Base-by-base conservation (phyloP, 1,139 yeast species). In the Geotrichum siamense region DNA sequence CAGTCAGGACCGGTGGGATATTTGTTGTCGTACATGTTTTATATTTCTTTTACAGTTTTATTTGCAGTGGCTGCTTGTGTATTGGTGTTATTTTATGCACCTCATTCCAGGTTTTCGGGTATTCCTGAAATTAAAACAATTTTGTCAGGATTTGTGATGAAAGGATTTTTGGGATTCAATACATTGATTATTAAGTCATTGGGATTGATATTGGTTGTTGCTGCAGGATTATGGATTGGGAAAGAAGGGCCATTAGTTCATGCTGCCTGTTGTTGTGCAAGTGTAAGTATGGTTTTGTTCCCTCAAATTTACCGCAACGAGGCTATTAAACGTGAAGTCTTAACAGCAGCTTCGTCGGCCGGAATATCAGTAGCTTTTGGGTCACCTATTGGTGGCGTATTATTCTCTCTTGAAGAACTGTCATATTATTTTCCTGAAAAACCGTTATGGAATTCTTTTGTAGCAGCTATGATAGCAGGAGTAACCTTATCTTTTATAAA, bases 201-300 rank as follows among this genome's bases (percentile, higher is more conserved):
- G 2, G 82, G 86, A 20, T 63, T 82, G 48, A 64, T 79, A 29
- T 64, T 82, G 39, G 80, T 79, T 31, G 82, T 85, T 12, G 79
- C 94, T 19, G 77, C 93, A 1, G 96, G 96, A 0, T 60, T 89
- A 2, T 85, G 95, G 83, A 72, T 86, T 5, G 96, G 97, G 9
- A 83, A 82, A 58, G 97, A 89, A 57, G 97, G 96, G 1, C 97
- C 97, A 0, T 68, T 91, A 47, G 94, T 86, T 25, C 96, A 87
- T 62, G 78, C 87, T 6, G 78, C 94, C 0, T 79, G 89, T 50
- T 82, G 93, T 53, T 72, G 81, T 49, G 76, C 76, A 9, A 67
- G 65, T 42, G 55, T 68, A 27, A 50, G 70, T 3, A 59, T 75
- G 25, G 58, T 64, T 9, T 51, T 60, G 3, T 61, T 71, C 55